Conservation (phyloP, 2,329 filamentous ascomycete genomes). For the Paraconiothyrium brasiliense region DNA sequence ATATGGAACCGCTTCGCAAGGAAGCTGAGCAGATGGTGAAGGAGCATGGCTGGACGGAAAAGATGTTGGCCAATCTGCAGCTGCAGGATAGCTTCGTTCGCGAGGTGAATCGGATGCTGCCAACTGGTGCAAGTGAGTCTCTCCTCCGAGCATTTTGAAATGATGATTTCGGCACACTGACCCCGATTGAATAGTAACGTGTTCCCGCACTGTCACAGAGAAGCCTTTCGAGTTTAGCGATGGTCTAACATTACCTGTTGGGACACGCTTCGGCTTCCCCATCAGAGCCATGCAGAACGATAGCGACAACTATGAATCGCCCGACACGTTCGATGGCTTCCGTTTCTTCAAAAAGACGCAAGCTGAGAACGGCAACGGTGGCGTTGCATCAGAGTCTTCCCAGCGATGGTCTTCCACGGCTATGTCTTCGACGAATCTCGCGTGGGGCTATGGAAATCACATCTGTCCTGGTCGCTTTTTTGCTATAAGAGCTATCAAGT, state of each 20-base stretch:
- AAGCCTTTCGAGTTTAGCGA: not conserved
- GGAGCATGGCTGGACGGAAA: not conserved
- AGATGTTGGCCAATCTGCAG: not conserved
- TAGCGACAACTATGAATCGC: not conserved
- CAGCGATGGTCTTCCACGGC: not conserved
- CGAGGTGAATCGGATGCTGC: not conserved
- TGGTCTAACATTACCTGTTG: not conserved
- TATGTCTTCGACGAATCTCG: not conserved
- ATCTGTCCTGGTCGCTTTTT: constrained; percentile 6
- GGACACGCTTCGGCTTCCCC: not conserved
- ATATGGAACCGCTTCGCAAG: not conserved
- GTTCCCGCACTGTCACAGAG: not conserved
- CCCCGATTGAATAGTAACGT: not conserved
- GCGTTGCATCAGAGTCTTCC: not conserved
- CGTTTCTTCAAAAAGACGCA: not conserved
- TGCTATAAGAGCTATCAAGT: not conserved
- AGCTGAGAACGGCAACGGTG: not conserved
- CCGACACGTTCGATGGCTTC: not conserved
- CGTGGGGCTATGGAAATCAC: constrained; percentile 8
- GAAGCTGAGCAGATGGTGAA: not conserved
- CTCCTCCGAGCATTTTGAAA: no score
- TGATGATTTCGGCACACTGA: no score
- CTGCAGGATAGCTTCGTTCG: constrained; percentile 10
- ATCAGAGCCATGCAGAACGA: not conserved
- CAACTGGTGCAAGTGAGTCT: constrained; percentile 2